phyloP scores from a whole-genome alignment of 495 filamentous ascomycete genomes.

The Tuber calosporum region DNA sequence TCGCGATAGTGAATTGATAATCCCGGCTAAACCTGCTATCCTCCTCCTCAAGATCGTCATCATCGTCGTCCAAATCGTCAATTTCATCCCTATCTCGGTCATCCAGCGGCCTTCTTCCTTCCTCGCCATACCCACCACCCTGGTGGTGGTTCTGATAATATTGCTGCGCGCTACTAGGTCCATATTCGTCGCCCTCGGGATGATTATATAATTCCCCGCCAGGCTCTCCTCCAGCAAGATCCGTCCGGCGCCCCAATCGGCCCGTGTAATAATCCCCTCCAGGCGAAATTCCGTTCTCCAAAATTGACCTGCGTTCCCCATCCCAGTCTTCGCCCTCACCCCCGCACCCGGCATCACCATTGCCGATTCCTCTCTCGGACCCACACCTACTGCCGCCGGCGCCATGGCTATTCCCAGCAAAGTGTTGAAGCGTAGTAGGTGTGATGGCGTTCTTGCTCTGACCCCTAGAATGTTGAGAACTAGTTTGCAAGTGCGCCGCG shows the following conservation, averaged over 20 bases:
- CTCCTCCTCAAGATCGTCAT: conserved; percentile 40
- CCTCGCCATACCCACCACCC: conserved; percentile 39
- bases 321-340: conserved; percentile 33
- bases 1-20: conserved; percentile 91
- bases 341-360: conserved; percentile 7
- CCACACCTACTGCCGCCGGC: neutral
- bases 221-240: conserved; percentile 38
- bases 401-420: conserved; percentile 15
- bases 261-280: conserved; percentile 41
- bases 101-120: conserved; percentile 24
- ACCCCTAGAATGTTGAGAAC: conserved; percentile 29
- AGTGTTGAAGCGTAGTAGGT: conserved; percentile 32
- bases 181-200: conserved; percentile 28
- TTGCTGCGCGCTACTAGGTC: conserved; percentile 28
- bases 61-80: conserved; percentile 43
- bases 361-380: neutral
- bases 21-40: conserved; percentile 52
- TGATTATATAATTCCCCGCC: conserved; percentile 42
- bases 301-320: conserved; percentile 28
- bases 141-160: conserved; percentile 23
- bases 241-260: conserved; percentile 35
- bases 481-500: conserved; percentile 43
- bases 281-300: conserved; percentile 38
- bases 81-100: conserved; percentile 21
- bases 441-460: conserved; percentile 36